Conservation (phyloP, 192 early-diverging fungal genomes). For the Cetraspora pellucida region DNA sequence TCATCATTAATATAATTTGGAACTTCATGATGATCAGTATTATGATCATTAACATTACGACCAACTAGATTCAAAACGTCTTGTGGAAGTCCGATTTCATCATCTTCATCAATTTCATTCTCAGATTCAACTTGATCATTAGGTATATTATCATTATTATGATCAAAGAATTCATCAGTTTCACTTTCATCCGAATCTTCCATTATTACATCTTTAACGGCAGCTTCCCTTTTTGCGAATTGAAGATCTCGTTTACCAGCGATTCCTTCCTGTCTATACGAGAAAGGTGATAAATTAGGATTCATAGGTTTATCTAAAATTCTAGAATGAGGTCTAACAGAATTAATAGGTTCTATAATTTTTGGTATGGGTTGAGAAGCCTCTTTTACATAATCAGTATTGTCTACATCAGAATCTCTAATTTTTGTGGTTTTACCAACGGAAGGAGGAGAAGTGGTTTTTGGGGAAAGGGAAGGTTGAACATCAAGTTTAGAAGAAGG, state of each 20-base stretch:
- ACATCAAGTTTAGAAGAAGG: not conserved
- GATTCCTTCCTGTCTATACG: not conserved
- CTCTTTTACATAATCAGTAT: too few relatives aligned
- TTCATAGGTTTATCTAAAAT: not conserved
- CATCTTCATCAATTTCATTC: not conserved
- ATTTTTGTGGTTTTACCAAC: too few relatives aligned
- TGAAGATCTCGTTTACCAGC: not conserved
- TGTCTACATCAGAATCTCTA: too few relatives aligned
- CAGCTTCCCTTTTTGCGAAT: not conserved
- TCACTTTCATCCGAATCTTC: constrained; percentile 32
- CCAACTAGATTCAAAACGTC: not conserved
- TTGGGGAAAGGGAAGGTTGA: too few relatives aligned
- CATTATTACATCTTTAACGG: constrained; percentile 4
- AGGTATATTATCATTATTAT: not conserved
- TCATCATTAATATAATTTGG: not conserved
- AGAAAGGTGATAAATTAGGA: not conserved
- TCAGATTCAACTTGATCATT: constrained; percentile 3
- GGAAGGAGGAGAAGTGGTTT: too few relatives aligned
- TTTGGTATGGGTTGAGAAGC: too few relatives aligned
- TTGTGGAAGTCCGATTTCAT: not conserved
- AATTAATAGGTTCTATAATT: too few relatives aligned
- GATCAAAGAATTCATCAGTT: not conserved
- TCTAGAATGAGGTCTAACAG: too few relatives aligned
- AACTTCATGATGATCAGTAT: not conserved
- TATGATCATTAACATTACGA: not conserved